These are phyloP conservation scores for Termitomyces sp. DNA, from an alignment of 768 basidiomycete species.

Conservation along the genomic window DNA sequence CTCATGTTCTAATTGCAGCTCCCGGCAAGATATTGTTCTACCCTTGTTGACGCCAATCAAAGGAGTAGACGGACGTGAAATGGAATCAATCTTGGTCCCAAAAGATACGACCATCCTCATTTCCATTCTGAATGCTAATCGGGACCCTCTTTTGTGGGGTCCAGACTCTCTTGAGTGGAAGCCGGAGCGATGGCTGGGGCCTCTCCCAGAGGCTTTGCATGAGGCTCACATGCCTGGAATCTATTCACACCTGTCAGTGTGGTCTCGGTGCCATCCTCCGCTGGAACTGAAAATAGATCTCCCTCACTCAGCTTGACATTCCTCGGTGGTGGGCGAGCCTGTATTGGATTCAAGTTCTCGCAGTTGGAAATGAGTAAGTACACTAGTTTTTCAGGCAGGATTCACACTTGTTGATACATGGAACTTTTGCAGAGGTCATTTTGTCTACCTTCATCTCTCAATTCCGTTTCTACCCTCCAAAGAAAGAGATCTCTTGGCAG, in stretches of 20 bases:
- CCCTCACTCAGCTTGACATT: background rate
- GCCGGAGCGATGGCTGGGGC: slow-evolving; percentile 24
- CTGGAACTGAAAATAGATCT: background rate
- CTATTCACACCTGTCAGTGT: slow-evolving; percentile 17
- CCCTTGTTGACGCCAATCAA: slow-evolving; percentile 24
- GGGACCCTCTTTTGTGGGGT: slow-evolving; percentile 20
- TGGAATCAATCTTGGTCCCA: background rate
- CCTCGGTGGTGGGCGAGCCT: slow-evolving; percentile 16
- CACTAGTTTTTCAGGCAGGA: background rate
- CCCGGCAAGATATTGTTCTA: slow-evolving; percentile 18
- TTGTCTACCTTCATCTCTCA: slow-evolving; percentile 9
- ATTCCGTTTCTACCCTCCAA: background rate
- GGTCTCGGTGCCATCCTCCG: background rate
- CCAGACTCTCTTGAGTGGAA: slow-evolving; percentile 18
- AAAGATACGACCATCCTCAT: slow-evolving; percentile 17
- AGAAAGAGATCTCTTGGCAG: background rate
- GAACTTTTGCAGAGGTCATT: slow-evolving; percentile 14
- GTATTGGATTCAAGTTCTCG: slow-evolving; percentile 33
- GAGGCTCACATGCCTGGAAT: slow-evolving; percentile 26
- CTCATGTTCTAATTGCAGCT: background rate
- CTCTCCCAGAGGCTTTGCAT: slow-evolving; percentile 24
- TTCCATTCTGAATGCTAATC: slow-evolving; percentile 18
- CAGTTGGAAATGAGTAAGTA: slow-evolving; percentile 29
- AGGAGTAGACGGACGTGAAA: background rate
- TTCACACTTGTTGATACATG: background rate